These are phyloP conservation scores for Lepiota subincarnata DNA, from an alignment of 768 basidiomycete genomes.

Conservation along the genomic window DNA sequence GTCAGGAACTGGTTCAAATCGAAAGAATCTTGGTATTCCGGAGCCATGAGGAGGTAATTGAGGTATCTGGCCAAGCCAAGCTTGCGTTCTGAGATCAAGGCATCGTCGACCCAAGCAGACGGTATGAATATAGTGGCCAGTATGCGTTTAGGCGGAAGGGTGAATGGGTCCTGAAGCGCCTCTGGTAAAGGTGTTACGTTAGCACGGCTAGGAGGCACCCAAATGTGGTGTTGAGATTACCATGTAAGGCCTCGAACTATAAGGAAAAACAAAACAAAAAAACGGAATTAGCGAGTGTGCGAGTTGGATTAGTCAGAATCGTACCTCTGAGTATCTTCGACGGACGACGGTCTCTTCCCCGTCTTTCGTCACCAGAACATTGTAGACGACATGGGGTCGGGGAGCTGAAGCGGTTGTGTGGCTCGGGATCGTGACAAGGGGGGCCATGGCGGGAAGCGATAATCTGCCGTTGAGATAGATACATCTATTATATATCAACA, in stretches of 20 bases:
- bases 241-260: constrained; percentile 5
- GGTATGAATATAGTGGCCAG: constrained; percentile 40
- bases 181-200: constrained; percentile 4
- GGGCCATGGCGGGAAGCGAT: constrained; percentile 16
- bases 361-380: constrained; percentile 29
- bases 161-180: constrained; percentile 22
- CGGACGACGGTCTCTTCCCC: constrained; percentile 25
- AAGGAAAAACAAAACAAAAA: constrained; percentile 2
- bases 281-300: neutral
- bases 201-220: neutral
- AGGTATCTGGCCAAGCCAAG: constrained; percentile 36
- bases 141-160: constrained; percentile 38
- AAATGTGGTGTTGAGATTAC: neutral
- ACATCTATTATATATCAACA: neutral
- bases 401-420: constrained; percentile 47
- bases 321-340: constrained; percentile 43
- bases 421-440: constrained; percentile 29
- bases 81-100: constrained; percentile 42
- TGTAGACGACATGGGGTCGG: constrained; percentile 46
- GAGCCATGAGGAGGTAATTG: constrained; percentile 24
- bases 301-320: neutral
- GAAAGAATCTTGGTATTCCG: constrained; percentile 25
- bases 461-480: neutral
- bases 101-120: constrained; percentile 41
- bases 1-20: constrained; percentile 31